phyloP scores from a whole-genome alignment of 108 stramenopile genomes.

The Cyclotella kingstonii region DNA sequence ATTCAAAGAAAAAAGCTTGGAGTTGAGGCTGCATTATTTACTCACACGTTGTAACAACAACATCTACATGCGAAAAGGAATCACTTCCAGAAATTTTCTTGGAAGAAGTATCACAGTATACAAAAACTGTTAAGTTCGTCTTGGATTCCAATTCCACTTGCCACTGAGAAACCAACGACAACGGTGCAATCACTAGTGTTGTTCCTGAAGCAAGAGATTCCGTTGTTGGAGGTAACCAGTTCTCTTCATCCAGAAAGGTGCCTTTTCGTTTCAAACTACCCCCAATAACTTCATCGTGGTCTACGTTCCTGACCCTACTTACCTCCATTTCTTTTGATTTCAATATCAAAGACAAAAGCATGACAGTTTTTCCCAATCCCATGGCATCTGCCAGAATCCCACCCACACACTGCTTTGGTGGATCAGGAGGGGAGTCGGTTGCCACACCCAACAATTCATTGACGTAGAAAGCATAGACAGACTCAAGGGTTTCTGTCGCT shows the following conservation, averaged over 20 bases:
- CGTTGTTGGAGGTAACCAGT: too few species aligned
- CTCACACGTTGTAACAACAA: slow-evolving; percentile 76
- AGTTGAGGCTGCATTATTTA: too few species aligned
- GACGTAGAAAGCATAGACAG: slow-evolving; percentile 70
- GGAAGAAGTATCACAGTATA: slow-evolving; percentile 57
- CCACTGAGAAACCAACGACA: slow-evolving; percentile 82
- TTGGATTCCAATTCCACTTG: slow-evolving; percentile 79
- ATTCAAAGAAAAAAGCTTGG: neutral
- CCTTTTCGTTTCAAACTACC: neutral
- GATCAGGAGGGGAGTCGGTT: slow-evolving; percentile 50
- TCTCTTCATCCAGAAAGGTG: neutral
- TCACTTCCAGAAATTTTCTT: slow-evolving; percentile 8
- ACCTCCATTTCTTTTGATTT: slow-evolving; percentile 38
- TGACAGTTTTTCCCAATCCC: slow-evolving; percentile 81
- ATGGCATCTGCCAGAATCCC: slow-evolving; percentile 78
- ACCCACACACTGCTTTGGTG: slow-evolving; percentile 71
- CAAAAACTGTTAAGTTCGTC: slow-evolving; percentile 55
- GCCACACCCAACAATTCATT: slow-evolving; percentile 71
- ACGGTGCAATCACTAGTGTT: slow-evolving; percentile 78
- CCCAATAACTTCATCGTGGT: too few species aligned
- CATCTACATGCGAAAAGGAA: slow-evolving; percentile 60
- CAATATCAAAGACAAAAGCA: slow-evolving; percentile 67
- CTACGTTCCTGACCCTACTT: neutral
- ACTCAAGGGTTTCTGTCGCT: slow-evolving; percentile 34
- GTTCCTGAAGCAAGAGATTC: slow-evolving; percentile 15